Base-by-base conservation (phyloP, 495 filamentous ascomycete species). In the Penicillium desertorum region DNA sequence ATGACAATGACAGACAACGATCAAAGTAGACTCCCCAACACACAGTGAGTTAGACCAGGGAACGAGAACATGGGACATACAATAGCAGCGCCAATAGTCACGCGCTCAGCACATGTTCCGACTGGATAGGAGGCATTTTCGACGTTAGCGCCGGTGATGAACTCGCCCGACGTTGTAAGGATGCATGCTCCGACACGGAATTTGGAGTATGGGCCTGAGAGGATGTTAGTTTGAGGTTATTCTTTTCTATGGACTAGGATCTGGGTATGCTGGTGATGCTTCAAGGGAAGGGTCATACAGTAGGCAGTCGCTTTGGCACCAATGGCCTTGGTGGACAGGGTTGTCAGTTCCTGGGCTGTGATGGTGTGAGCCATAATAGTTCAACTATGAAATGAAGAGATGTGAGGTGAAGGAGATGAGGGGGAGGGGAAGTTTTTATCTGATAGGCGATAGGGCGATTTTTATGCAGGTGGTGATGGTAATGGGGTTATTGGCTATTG, bases 111-210 rank as follows among this genome's bases (percentile, higher is more conserved):
- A 68, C 94, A 98, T 0, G 88, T 93, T 0, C 89, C 89, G 20
- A 97, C 91, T 5, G 93, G 92, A 67, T 96, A 98, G 23, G 86
- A 80, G 1, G 89, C 94, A 71, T 98, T 98, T 75, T 98, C 94
- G 27, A 98, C 85, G 71, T 98, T 98, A 45, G 88, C 92, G 20
- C 94, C 94, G 45, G 74, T 67, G 62, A 91, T 77, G 60, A 81
- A 88, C 50, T 76, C 73, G n/a, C 79, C 83, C 25, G 81, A 77
- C 19, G 73, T 58, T 17, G 85, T 84, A 56, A 98, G 83, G 52
- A 98, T 73, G 32, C 87, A 85, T 45, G 88, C 86, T 56, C 94
- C 94, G 60, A 98, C 94, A 41, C 83, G 91, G 84, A 98, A 98
- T 52, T 87, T 81, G 62, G 90, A 95, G 79, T 98, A 97, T 10